These are phyloP conservation scores for Xylariaceae sp. DNA, from an alignment of 2,329 filamentous ascomycete genomes.

Conservation along the genomic window DNA sequence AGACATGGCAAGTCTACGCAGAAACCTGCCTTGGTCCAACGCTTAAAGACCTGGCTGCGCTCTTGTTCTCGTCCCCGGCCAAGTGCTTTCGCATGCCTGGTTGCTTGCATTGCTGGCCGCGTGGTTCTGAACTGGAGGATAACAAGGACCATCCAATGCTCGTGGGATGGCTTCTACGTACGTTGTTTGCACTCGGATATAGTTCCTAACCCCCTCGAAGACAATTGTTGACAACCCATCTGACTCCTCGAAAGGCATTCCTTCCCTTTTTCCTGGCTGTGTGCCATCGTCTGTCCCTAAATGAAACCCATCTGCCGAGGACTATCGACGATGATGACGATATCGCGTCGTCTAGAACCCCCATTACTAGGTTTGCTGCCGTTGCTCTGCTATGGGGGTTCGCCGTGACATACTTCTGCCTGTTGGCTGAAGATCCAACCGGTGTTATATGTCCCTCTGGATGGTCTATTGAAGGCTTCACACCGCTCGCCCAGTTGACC, in stretches of 20 bases:
- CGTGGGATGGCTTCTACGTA: conserved; percentile 35
- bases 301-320: conserved; percentile 25
- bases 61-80: conserved; percentile 12
- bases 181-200: conserved; percentile 5
- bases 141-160: conserved; percentile 34
- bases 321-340: conserved; percentile 18
- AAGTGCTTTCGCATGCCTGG: conserved; percentile 21
- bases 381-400: conserved; percentile 34
- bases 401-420: conserved; percentile 29
- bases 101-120: conserved; percentile 26
- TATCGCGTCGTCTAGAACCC: conserved; percentile 8
- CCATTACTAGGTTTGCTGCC: conserved; percentile 21
- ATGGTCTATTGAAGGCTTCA: conserved; percentile 27
- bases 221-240: neutral
- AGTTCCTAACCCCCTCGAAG: neutral
- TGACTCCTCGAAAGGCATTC: conserved; percentile 27
- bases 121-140: conserved; percentile 33
- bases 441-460: conserved; percentile 33
- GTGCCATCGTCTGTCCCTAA: conserved; percentile 22
- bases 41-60: conserved; percentile 16
- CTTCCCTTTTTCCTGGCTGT: conserved; percentile 31
- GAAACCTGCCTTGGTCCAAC: neutral
- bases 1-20: conserved; percentile 3
- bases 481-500: conserved; percentile 31
- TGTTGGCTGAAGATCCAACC: conserved; percentile 26